A percentile compares a stretch with the other conserved stretches of the same genome.
phyloP scores from a whole-genome alignment of 208 protist genomes.

The Balamuthia mandrillaris region DNA sequence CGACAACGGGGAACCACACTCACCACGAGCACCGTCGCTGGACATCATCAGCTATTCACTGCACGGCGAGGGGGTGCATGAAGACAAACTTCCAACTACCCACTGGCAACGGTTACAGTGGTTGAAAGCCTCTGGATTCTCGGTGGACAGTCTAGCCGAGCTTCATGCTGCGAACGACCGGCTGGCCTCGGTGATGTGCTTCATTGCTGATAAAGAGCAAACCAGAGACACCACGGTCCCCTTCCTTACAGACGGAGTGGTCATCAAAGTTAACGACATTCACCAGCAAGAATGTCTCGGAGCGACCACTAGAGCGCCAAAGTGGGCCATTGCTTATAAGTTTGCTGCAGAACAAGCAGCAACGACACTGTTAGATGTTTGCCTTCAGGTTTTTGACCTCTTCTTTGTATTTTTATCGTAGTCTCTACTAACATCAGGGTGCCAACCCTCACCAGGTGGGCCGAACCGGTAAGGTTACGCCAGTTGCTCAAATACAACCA shows the following conservation, averaged over 20 bases:
- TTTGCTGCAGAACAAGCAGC: constrained; percentile 12
- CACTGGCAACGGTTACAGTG: no score
- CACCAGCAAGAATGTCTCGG: constrained; percentile 11
- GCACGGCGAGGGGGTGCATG: no score
- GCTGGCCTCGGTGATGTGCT: no score
- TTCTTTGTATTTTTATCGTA: neutral
- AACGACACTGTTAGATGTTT: constrained; percentile 16
- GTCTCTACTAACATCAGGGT: no score
- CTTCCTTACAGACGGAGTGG: constrained; percentile 55
- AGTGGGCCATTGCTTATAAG: constrained; percentile 62
- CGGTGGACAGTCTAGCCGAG: no score
- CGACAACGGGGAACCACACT: neutral
- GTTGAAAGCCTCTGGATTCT: no score
- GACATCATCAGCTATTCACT: no score
- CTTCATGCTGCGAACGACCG: no score
- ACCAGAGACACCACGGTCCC: neutral
- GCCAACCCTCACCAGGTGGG: constrained; percentile 46
- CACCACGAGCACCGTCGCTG: neutral
- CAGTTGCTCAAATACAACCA: constrained; percentile 41
- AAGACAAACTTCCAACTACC: no score
- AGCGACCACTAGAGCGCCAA: constrained; percentile 36
- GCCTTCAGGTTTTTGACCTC: constrained; percentile 2
- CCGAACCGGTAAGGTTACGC: constrained; percentile 41
- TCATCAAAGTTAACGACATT: constrained; percentile 54
- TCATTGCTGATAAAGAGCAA: no score